Evolutionary conservation across 2,329 filamentous ascomycete genomes (phyloP).

Genomic region (Nemania sp.): DNA sequence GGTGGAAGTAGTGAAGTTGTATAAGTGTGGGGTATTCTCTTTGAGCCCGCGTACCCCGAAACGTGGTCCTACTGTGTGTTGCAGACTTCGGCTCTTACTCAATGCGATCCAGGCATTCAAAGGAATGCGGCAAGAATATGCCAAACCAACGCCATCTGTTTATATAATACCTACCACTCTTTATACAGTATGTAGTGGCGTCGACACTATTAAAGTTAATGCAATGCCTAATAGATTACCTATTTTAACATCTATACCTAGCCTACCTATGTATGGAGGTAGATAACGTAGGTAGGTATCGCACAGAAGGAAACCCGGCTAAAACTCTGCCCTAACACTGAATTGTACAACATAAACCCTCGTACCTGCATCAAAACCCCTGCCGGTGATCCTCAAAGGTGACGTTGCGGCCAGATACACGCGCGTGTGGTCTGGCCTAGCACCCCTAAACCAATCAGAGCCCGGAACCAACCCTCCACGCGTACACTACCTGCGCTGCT

Average conservation of each 20-base stretch:
- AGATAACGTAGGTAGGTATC: not conserved
- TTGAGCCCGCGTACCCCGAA: not conserved
- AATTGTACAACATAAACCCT: constrained; percentile 30
- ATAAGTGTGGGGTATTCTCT: not conserved
- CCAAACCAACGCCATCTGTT: not conserved
- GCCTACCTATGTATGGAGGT: no score
- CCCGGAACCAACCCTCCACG: constrained; percentile 17
- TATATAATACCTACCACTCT: not conserved
- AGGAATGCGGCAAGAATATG: not conserved
- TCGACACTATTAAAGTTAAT: not conserved
- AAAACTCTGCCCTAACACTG: constrained; percentile 45
- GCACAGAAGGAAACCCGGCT: constrained; percentile 35
- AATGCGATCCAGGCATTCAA: not conserved
- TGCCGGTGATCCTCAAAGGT: constrained; percentile 44
- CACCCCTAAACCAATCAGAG: constrained; percentile 23
- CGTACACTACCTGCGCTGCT: not conserved
- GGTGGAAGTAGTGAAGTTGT: not conserved
- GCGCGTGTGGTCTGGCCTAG: constrained; percentile 11
- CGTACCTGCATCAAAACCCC: constrained; percentile 49
- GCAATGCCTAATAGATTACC: not conserved
- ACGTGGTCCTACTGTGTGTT: not conserved
- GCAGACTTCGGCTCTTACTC: not conserved
- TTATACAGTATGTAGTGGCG: not conserved
- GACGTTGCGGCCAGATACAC: constrained; percentile 30
- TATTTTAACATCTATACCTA: no score